These are phyloP conservation scores for Dictyostelium purpureum DNA, from an alignment of 78 protist genomes.

Conservation along the genomic window DNA sequence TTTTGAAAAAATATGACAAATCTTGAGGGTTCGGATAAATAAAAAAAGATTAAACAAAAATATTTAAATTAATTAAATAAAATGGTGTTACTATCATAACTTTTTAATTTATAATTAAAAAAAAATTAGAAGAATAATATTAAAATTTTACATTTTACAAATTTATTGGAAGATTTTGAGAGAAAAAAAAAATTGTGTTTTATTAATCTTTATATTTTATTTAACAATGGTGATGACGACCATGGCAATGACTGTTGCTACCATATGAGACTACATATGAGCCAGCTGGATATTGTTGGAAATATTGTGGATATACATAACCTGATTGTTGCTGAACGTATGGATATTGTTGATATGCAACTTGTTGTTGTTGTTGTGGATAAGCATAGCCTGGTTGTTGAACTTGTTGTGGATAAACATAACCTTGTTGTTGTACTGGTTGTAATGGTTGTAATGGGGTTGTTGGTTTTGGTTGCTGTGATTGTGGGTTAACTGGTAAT, in stretches of 20 bases:
- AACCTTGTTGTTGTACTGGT: conserved; percentile 12
- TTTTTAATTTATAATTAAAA: no score
- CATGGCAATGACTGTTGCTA: not conserved
- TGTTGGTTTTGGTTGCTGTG: not conserved
- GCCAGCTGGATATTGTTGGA: not conserved
- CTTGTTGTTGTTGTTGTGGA: conserved; percentile 8
- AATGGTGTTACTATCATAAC: no score
- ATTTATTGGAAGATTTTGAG: no score
- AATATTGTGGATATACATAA: conserved; percentile 4
- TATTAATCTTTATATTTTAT: not conserved
- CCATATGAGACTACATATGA: not conserved
- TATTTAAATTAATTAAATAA: no score
- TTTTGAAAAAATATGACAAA: no score
- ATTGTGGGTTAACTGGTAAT: not conserved
- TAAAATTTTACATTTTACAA: no score
- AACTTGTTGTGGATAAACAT: conserved; percentile 3
- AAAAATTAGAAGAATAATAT: no score
- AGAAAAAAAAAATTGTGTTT: no score
- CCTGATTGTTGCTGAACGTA: conserved; percentile 8
- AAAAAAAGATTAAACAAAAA: no score
- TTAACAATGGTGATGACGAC: conserved; percentile 2
- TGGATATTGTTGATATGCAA: not conserved
- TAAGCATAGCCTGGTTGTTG: not conserved
- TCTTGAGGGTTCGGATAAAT: no score
- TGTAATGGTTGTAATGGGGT: not conserved